Evolutionary conservation across 2,329 filamentous ascomycete genomes (phyloP).

Genomic region (Aspergillus niger): DNA sequence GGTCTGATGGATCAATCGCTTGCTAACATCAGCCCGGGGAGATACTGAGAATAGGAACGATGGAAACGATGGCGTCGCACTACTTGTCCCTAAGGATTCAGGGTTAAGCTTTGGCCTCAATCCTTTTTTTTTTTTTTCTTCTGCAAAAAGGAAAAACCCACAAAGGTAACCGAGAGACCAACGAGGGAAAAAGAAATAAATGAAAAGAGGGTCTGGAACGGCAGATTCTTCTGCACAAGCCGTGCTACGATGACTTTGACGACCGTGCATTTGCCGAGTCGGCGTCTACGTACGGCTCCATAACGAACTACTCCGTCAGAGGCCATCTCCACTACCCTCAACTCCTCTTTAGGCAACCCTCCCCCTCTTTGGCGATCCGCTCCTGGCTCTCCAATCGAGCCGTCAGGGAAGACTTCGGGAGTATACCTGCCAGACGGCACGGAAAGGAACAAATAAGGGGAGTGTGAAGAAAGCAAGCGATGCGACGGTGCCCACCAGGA

Average conservation of each 20-base stretch:
- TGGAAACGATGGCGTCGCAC: not conserved
- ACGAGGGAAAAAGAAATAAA: constrained; percentile 4
- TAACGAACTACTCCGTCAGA: not conserved
- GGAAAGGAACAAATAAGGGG: not conserved
- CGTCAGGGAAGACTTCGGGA: not conserved
- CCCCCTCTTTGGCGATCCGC: not conserved
- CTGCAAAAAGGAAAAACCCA: not conserved
- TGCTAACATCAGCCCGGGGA: not conserved
- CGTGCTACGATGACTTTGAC: not conserved
- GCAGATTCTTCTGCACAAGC: not conserved
- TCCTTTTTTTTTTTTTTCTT: not conserved
- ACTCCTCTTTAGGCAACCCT: not conserved
- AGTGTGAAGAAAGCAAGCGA: not conserved
- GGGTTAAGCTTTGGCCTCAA: not conserved
- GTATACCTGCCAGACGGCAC: not conserved
- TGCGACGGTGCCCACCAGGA: not conserved
- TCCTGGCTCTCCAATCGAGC: not conserved
- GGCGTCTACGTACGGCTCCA: not conserved
- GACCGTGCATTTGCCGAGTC: not conserved
- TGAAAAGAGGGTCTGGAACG: not conserved
- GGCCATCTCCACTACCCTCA: not conserved
- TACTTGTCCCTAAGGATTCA: not conserved
- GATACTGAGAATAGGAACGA: not conserved
- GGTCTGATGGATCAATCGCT: not conserved
- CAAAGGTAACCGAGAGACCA: not conserved